Evolutionary conservation across 2,329 filamentous ascomycete genomes (phyloP).

Genomic region (Aspergillus sp.): DNA sequence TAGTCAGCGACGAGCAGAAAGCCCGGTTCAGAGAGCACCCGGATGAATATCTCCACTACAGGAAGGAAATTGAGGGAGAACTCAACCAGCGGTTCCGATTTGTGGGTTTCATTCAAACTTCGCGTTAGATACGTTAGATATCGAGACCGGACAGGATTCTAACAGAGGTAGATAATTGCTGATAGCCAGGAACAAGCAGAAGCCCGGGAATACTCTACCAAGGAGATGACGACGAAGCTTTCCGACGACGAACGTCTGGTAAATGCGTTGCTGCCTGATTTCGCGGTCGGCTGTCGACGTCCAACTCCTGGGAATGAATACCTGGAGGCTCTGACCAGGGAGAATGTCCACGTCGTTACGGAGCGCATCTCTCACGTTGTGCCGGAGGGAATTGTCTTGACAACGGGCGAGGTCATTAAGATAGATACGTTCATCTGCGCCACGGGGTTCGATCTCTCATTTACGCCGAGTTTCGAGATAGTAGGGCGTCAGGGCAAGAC

Average conservation of each 20-base stretch:
- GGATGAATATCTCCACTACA: slow-evolving; percentile 8
- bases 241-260: not conserved
- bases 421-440: no score
- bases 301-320: slow-evolving; percentile 22
- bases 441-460: slow-evolving; percentile 13
- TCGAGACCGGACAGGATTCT: not conserved
- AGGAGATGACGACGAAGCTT: not conserved
- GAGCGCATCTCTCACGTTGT: slow-evolving; percentile 3
- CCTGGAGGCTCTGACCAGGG: slow-evolving; percentile 17
- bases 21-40: slow-evolving; percentile 3
- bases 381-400: no score
- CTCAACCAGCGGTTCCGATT: slow-evolving; percentile 11
- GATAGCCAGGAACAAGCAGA: not conserved
- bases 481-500: slow-evolving; percentile 14
- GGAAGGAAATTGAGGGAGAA: slow-evolving; percentile 13
- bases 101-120: not conserved
- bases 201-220: not conserved
- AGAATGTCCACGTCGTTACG: slow-evolving; percentile 18
- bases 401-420: no score
- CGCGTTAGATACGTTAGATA: no score
- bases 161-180: not conserved
- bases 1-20: slow-evolving; percentile 6
- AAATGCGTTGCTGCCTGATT: slow-evolving; percentile 15
- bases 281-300: slow-evolving; percentile 22
- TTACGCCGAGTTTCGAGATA: slow-evolving; percentile 24